phyloP scores from a whole-genome alignment of 176 grass and related monocot species.

The Zoysia japonica region DNA sequence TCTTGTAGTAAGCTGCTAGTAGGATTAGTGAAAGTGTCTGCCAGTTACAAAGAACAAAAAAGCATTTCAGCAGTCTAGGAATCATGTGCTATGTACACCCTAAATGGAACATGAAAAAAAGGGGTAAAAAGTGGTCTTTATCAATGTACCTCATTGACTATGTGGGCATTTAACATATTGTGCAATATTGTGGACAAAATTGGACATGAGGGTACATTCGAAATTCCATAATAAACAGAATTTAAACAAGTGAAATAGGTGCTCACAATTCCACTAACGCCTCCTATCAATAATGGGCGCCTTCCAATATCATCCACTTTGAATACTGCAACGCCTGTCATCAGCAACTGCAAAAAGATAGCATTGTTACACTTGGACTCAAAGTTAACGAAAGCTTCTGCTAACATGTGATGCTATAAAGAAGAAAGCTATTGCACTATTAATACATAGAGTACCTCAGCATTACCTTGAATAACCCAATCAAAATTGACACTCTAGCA shows the following conservation, averaged over 20 bases:
- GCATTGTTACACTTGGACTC: slow-evolving; percentile 20
- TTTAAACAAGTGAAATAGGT: slow-evolving; percentile 18
- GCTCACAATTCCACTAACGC: slow-evolving; percentile 89
- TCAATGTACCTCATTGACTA: neutral
- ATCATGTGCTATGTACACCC: slow-evolving; percentile 12
- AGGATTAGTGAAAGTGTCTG: slow-evolving; percentile 88
- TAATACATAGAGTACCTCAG: neutral
- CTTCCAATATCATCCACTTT: slow-evolving; percentile 88
- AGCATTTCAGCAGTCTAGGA: slow-evolving; percentile 16
- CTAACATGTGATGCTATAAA: neutral
- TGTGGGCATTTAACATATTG: neutral
- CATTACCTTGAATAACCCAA: slow-evolving; percentile 94
- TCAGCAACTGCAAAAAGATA: slow-evolving; percentile 60
- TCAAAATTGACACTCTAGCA: slow-evolving; percentile 79
- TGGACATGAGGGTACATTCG: neutral
- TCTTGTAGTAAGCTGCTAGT: slow-evolving; percentile 92
- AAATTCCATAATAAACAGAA: neutral
- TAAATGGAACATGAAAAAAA: slow-evolving; percentile 22
- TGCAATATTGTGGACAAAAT: slow-evolving; percentile 9
- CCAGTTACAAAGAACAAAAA: slow-evolving; percentile 19
- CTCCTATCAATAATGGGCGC: slow-evolving; percentile 85
- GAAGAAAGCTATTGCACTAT: neutral
- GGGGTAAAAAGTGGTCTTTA: neutral
- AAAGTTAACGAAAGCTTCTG: slow-evolving; percentile 1
- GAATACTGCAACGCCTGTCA: slow-evolving; percentile 83